Evolutionary conservation across 257 asterid genomes (phyloP), one percentile per base, ranked within the genome.

Genomic region (Petunia secreta): DNA sequence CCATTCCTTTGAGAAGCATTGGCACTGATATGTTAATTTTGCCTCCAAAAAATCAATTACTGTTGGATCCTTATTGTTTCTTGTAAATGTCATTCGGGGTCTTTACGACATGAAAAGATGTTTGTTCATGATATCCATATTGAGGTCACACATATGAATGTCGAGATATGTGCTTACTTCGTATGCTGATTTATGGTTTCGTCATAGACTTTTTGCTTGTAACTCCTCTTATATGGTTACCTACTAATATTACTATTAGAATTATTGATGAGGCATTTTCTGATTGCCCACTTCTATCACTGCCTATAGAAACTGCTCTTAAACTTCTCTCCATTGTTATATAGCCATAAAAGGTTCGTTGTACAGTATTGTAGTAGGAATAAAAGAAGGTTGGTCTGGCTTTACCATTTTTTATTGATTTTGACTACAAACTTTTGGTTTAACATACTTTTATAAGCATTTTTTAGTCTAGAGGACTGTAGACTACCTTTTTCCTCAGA

Each of bases 141-240:
- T 71, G 77, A 71, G 77, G 16, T 46, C 77, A 16, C 8, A n/a
- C 25, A 5, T 4, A 68, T 44, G 76, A 8, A 46, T 68, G 57
- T 25, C 43, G 15, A 44, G 1, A 46, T 44, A 44, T 10, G 10
- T 69, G 76, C 59, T 46, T 16, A 46, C 41, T 44, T 69, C 40
- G 9, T 1, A 5, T 69, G 5, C 59, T 1, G 11, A 34, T 69
- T 69, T 69, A 68, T 44, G 39, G 9, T 46, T 15, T 64, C 39
- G 14, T 13, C 14, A 8, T 2, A 39, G 36, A 65, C 8, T 40
- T 40, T 65, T 8, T 66, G 37, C 6, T 66, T 40, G 53, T 66
- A 37, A 7, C 15, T 46, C 57, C 39, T 46, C 16, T 69, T 46
- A 2, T 71, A 9, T 0, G 2, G 3, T 25, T 71, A 0, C 59